These are phyloP conservation scores for Penicillium corylophilum DNA, from an alignment of 2,329 filamentous ascomycete genomes.

Conservation along the genomic window DNA sequence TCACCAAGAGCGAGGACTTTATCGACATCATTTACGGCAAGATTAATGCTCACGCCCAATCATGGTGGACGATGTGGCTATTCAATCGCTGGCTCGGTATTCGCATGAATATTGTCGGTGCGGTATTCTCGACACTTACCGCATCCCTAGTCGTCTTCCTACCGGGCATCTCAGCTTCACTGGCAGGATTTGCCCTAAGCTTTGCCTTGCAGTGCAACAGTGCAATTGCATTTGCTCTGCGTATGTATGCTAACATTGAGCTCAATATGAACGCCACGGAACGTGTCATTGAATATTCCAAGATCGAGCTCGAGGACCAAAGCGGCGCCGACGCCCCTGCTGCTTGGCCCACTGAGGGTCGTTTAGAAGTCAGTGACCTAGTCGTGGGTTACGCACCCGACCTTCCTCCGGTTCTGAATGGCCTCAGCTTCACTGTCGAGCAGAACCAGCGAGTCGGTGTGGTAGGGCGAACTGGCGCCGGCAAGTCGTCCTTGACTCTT, in stretches of 20 bases:
- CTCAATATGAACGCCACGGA: slow-evolving; percentile 45
- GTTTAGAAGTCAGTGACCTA: slow-evolving; percentile 70
- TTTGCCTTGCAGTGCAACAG: slow-evolving; percentile 71
- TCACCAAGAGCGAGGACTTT: slow-evolving; percentile 66
- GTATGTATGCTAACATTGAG: slow-evolving; percentile 69
- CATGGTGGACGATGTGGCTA: slow-evolving; percentile 67
- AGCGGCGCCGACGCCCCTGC: slow-evolving; percentile 26
- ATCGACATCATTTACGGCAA: slow-evolving; percentile 67
- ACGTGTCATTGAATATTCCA: slow-evolving; percentile 56
- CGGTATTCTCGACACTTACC: slow-evolving; percentile 67
- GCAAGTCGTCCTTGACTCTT: slow-evolving; percentile 35
- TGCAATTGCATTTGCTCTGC: slow-evolving; percentile 66
- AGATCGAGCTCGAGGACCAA: slow-evolving; percentile 33
- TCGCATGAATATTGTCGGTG: slow-evolving; percentile 68
- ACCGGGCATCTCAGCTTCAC: slow-evolving; percentile 63
- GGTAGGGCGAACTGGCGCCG: slow-evolving; percentile 36
- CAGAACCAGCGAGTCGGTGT: slow-evolving; percentile 32
- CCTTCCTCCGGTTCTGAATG: slow-evolving; percentile 49
- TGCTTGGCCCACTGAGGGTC: slow-evolving; percentile 54
- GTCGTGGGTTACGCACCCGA: slow-evolving; percentile 71
- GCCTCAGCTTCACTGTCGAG: slow-evolving; percentile 26
- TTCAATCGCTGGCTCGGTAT: slow-evolving; percentile 77
- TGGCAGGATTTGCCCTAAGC: slow-evolving; percentile 73
- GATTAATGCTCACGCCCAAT: slow-evolving; percentile 66
- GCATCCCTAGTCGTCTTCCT: slow-evolving; percentile 64